Base-by-base conservation (phyloP, 352 stramenopile genomes). In the Pilasporangium apinafurcum region DNA sequence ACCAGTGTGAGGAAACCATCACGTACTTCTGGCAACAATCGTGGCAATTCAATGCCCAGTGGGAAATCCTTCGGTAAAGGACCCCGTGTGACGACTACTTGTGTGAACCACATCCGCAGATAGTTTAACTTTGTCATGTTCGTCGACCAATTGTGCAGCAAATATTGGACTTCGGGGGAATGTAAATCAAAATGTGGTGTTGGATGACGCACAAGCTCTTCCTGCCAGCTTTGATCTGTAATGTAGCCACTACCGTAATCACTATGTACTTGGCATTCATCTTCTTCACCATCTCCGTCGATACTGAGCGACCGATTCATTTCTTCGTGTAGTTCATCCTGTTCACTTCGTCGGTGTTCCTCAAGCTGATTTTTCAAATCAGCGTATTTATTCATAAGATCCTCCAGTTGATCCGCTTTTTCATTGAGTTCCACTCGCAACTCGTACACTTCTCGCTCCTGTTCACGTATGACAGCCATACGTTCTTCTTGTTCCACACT, bases 1-100 rank as follows among this genome's bases (percentile, higher is more conserved):
- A 89, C 68, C 10, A 92, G 64, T 25, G 67, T 82, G 10, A 89
- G 48, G 43, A 92, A 89, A 0, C 76, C 79, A 37, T 89, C 79
- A n/a, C 73, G 65, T 38, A 92, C 72, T 43, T 92, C 76, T 2
- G 68, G 72, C 5, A 48, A 41, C 35, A 92, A 58, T 12, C 74
- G 65, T 44, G 77, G 77, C 18, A 92, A 58, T 41, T 89, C 79
- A 18, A 92, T 67, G 13, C 66, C 71, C 40, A 76, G 56, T 4
- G 76, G 76, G 25, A 89, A 79, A 35, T 86, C 70, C 0, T 57
- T 35, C 4, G 68, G 60, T 17, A 86, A 52, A 14, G 54, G 27
- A 2, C 60, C 51, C 37, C 62, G 64, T 18, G 61, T 61, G 0
- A 42, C 41, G 29, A 59, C 67, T 2, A 86, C 62, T 7, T 80